Percentiles rank a stretch among this genome's conserved stretches.
Evolutionary conservation across 2,329 filamentous ascomycete genomes (phyloP).

Genomic region (Ophiocordyceps australis): DNA sequence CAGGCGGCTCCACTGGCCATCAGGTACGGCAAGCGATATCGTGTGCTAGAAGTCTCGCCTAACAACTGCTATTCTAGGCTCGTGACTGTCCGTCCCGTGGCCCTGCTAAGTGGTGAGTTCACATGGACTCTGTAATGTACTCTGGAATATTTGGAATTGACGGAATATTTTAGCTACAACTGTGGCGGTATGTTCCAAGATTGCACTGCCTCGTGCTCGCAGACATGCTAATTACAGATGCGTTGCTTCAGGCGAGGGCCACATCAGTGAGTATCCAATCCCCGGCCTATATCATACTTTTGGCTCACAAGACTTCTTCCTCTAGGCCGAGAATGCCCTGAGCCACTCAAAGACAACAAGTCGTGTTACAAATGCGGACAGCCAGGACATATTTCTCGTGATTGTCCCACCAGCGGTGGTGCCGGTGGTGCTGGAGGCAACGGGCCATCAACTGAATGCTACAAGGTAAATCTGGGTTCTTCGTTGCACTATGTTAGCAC

Average conservation of each 20-base stretch:
- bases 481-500: too few species aligned
- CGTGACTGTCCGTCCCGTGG: slow-evolving; percentile 77
- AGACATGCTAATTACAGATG: slow-evolving; percentile 5
- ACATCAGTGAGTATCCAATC: slow-evolving; percentile 46
- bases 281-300: too few species aligned
- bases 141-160: slow-evolving; percentile 5
- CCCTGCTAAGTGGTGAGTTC: slow-evolving; percentile 58
- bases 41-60: not conserved
- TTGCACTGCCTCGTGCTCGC: too few species aligned
- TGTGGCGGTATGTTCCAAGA: slow-evolving; percentile 49
- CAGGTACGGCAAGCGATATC: slow-evolving; percentile 38
- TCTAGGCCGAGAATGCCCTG: slow-evolving; percentile 72
- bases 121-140: not conserved
- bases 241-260: slow-evolving; percentile 36
- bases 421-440: slow-evolving; percentile 27
- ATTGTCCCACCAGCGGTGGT: slow-evolving; percentile 51
- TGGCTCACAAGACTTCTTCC: too few species aligned
- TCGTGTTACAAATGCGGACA: slow-evolving; percentile 65
- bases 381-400: slow-evolving; percentile 79
- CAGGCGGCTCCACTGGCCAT: slow-evolving; percentile 56
- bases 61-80: slow-evolving; percentile 30
- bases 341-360: slow-evolving; percentile 73
- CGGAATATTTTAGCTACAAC: slow-evolving; percentile 51
- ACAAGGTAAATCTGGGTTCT: slow-evolving; percentile 46
- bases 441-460: slow-evolving; percentile 54